Evolutionary conservation across 2,329 filamentous ascomycete species (phyloP).

Genomic region (Exophiala oligosperma): DNA sequence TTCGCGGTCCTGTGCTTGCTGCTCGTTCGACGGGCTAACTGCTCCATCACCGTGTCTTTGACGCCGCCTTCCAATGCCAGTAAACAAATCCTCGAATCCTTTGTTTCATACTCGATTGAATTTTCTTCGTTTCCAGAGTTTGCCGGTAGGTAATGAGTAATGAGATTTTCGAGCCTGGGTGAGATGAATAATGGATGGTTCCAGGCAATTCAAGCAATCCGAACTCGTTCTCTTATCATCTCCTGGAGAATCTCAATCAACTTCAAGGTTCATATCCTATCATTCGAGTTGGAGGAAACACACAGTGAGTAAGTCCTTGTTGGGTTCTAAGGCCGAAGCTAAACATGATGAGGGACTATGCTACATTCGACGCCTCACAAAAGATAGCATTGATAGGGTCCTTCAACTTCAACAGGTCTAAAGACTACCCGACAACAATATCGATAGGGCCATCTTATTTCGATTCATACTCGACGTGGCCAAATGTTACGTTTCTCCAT

Average conservation of each 20-base stretch:
- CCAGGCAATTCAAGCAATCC: conserved; percentile 53
- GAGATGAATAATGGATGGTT: conserved; percentile 30
- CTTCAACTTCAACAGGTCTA: conserved; percentile 50
- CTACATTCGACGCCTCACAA: conserved; percentile 58
- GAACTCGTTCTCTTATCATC: conserved; percentile 61
- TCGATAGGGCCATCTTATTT: conserved; percentile 63
- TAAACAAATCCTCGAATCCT: conserved; percentile 39
- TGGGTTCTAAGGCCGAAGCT: too few relatives aligned
- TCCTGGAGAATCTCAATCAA: conserved; percentile 58
- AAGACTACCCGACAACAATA: conserved; percentile 62
- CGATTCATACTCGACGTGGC: conserved; percentile 61
- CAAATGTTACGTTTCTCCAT: conserved; percentile 57
- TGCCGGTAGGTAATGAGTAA: conserved; percentile 34
- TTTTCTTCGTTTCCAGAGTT: conserved; percentile 56
- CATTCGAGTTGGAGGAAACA: conserved; percentile 66
- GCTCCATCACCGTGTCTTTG: conserved; percentile 13
- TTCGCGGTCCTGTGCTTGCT: neutral
- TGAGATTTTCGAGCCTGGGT: neutral
- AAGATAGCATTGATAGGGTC: conserved; percentile 54
- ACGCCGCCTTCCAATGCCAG: conserved; percentile 19
- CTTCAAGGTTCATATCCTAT: conserved; percentile 59
- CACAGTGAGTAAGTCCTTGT: conserved; percentile 43
- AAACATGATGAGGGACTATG: conserved; percentile 50
- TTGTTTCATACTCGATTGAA: conserved; percentile 56
- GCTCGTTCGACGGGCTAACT: conserved; percentile 3